Percentiles rank a stretch among this genome's conserved stretches.
These are phyloP conservation scores for Penicillium hesseltinei DNA, from an alignment of 2,329 filamentous ascomycete species.

Conservation along the genomic window DNA sequence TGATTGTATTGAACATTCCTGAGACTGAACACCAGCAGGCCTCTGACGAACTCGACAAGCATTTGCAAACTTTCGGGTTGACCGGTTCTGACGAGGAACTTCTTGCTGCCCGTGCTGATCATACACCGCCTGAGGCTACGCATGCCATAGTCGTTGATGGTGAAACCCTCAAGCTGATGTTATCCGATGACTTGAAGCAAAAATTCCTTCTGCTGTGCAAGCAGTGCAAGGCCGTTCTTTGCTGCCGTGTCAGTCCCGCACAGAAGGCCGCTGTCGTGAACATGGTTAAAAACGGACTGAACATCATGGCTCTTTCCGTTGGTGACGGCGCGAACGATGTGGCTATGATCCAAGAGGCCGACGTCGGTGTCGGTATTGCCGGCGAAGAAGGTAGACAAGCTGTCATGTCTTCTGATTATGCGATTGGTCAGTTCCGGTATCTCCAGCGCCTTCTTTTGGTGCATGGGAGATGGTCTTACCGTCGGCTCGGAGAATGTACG, in stretches of 20 bases:
- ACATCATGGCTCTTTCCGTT: constrained; percentile 93
- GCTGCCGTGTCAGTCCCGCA: constrained; percentile 92
- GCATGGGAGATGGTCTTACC: constrained; percentile 95
- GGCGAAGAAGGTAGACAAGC: constrained; percentile 90
- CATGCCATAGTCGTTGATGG: constrained; percentile 95
- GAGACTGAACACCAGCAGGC: constrained; percentile 67
- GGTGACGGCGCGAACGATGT: constrained; percentile 95
- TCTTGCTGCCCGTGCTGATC: constrained; percentile 71
- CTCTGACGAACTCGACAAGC: constrained; percentile 69
- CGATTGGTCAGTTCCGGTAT: constrained; percentile 90
- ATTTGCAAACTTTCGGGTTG: constrained; percentile 71
- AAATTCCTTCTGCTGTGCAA: constrained; percentile 96
- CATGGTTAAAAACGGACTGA: constrained; percentile 91
- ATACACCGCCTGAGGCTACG: constrained; percentile 80
- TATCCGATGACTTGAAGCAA: constrained; percentile 78
- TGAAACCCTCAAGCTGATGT: constrained; percentile 83
- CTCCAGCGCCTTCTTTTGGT: constrained; percentile 81
- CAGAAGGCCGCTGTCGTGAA: constrained; percentile 96
- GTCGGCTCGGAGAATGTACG: constrained; percentile 85
- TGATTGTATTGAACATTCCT: constrained; percentile 82
- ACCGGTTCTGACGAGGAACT: constrained; percentile 85
- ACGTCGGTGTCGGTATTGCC: constrained; percentile 94
- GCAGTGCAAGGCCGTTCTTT: constrained; percentile 92
- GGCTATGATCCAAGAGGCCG: constrained; percentile 95
- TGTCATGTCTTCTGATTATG: constrained; percentile 94